Percentiles rank a stretch among this genome's conserved stretches.
Evolutionary conservation across 2,329 filamentous ascomycete species (phyloP).

Genomic region (Leptographium wingfieldii): DNA sequence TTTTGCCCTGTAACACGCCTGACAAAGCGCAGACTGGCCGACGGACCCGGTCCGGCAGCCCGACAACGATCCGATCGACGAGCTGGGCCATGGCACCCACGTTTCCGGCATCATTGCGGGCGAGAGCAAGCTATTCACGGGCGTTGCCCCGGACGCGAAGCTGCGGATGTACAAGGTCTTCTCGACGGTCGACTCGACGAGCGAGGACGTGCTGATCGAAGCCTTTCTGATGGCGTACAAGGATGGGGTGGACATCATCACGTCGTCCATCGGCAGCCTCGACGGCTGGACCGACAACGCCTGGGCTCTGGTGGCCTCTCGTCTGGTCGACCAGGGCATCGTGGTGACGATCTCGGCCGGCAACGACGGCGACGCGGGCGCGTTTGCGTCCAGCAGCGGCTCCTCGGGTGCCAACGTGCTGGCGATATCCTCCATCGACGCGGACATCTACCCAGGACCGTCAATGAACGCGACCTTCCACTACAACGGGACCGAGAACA

Average conservation of each 20-base stretch:
- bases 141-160: not conserved
- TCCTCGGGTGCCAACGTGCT: conserved; percentile 23
- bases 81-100: conserved; percentile 14
- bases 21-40: not conserved
- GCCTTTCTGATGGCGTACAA: conserved; percentile 49
- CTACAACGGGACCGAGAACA: conserved; percentile 1
- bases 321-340: conserved; percentile 40
- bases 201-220: conserved; percentile 43
- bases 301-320: conserved; percentile 35
- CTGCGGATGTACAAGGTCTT: conserved; percentile 1
- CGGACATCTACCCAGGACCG: conserved; percentile 10
- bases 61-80: conserved; percentile 14
- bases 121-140: conserved; percentile 5
- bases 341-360: conserved; percentile 40
- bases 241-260: conserved; percentile 42
- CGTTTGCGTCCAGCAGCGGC: conserved; percentile 6
- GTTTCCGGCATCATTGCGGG: conserved; percentile 16
- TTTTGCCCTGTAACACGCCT: not conserved
- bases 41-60: not conserved
- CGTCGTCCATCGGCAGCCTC: conserved; percentile 36
- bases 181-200: not conserved
- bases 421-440: conserved; percentile 29
- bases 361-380: conserved; percentile 23
- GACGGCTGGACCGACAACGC: conserved; percentile 40
- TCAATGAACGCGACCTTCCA: conserved; percentile 9